Evolutionary conservation across 352 stramenopile species (phyloP), one percentile per base, ranked within the genome.

Genomic region (Pythium dissimile): DNA sequence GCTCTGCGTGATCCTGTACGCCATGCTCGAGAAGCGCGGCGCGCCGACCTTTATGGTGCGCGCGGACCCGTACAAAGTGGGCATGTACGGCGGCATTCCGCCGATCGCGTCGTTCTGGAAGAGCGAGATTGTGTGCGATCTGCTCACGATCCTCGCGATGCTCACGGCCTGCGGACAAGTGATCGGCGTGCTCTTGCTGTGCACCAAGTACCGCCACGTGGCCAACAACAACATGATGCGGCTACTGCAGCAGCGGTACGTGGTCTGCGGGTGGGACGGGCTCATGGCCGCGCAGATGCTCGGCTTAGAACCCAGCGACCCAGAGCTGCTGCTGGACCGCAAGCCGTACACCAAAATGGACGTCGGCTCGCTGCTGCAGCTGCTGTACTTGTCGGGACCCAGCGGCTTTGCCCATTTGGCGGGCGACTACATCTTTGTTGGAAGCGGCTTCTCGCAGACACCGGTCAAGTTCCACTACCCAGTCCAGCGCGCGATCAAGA

Each of bases 51-150:
- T 85, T 47, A 84, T 87, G 77, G 61, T 69, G 28, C 75, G 72
- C 20, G 46, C 70, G 7, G 38, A 61, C 7, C 53, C 64, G 9
- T 58, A 62, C n/a, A 83, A 69, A 44, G 60, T 71, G 26, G 69
- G 69, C 31, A 68, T 87, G 27, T 82, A 73, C 34, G 72, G 77
- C 15, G 75, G 73, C 2, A 67, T 59, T 9, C 71, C 71, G 3
- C 49, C 61, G 6, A 61, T 88, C 15, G 50, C 67, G 7, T 48
- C 53, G 24, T 85, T 87, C 52, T 87, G 74, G 72, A 61, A 65
- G 18, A 87, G 64, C 32, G 77, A 87, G 46, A 76, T 84, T 51
- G 72, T 85, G 43, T 76, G 75, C 23, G 77, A 87, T 38, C 69
- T 82, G 48, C 53, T 68, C 10, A 64, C 78, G 7, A 61, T 84